Evolutionary conservation across 2,329 filamentous ascomycete genomes (phyloP).

Genomic region (Hypoxylon sp.): DNA sequence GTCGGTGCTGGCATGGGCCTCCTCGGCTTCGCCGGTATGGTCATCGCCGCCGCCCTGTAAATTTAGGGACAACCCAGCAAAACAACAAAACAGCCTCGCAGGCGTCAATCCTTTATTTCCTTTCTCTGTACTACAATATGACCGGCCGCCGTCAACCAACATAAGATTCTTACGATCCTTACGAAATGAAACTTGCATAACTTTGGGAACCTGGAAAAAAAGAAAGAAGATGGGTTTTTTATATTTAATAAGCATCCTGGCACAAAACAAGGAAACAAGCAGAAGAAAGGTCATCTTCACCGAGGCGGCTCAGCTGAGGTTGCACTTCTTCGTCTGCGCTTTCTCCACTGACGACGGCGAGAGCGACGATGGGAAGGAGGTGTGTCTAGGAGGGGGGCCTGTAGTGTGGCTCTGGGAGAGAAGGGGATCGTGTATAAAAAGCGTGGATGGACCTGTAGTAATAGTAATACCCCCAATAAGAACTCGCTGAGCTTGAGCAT

Average conservation of each 20-base stretch:
- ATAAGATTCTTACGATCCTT: slow-evolving; percentile 73
- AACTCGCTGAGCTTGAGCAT: slow-evolving; percentile 47
- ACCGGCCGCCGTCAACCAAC: slow-evolving; percentile 44
- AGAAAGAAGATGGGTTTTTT: slow-evolving; percentile 39
- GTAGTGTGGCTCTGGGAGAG: neutral
- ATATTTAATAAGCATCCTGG: slow-evolving; percentile 30
- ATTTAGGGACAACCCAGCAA: neutral
- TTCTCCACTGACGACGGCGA: slow-evolving; percentile 18
- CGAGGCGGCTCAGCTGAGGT: slow-evolving; percentile 27
- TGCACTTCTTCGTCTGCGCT: slow-evolving; percentile 6
- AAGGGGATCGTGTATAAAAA: slow-evolving; percentile 37
- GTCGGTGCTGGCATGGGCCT: slow-evolving; percentile 63
- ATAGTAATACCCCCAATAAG: slow-evolving; percentile 53
- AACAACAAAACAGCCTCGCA: slow-evolving; percentile 15
- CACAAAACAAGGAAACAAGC: slow-evolving; percentile 20
- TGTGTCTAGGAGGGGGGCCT: neutral
- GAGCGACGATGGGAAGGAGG: neutral
- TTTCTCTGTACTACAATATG: slow-evolving; percentile 37
- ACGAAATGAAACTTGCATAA: slow-evolving; percentile 60
- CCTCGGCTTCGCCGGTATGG: slow-evolving; percentile 62
- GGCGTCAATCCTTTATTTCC: slow-evolving; percentile 31
- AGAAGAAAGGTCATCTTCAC: slow-evolving; percentile 21
- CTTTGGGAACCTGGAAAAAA: slow-evolving; percentile 45
- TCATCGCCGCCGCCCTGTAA: slow-evolving; percentile 64
- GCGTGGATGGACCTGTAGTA: slow-evolving; percentile 48